phyloP scores from a whole-genome alignment of 176 grass and related monocot species.

The Areca catechu region DNA sequence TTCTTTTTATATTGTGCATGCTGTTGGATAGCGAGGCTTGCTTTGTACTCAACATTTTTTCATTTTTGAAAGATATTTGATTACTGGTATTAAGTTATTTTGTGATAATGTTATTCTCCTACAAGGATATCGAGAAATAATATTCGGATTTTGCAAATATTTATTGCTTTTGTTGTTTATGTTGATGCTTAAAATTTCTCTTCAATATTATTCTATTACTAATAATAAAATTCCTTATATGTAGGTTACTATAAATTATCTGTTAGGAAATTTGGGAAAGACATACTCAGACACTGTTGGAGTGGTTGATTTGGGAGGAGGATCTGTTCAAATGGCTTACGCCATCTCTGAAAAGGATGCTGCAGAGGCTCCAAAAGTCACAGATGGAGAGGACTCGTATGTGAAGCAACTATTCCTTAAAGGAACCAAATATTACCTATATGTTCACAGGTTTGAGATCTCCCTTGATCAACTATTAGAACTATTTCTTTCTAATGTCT shows the following conservation, averaged over 20 bases:
- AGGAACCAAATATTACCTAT: slow-evolving; percentile 35
- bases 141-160: too few relatives aligned
- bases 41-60: too few relatives aligned
- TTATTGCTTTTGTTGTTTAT: too few relatives aligned
- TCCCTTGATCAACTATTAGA: background rate
- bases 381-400: slow-evolving; percentile 21
- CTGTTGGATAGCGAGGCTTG: too few relatives aligned
- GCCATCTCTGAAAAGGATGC: slow-evolving; percentile 30
- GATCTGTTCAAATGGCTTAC: slow-evolving; percentile 43
- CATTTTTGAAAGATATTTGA: too few relatives aligned
- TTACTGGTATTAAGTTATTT: too few relatives aligned
- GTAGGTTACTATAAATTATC: slow-evolving; percentile 50
- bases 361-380: slow-evolving; percentile 14
- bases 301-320: slow-evolving; percentile 38
- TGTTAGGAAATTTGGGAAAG: slow-evolving; percentile 26
- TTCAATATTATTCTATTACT: background rate
- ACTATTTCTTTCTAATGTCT: background rate
- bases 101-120: too few relatives aligned
- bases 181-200: background rate
- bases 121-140: too few relatives aligned
- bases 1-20: too few relatives aligned
- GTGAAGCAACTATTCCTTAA: slow-evolving; percentile 27
- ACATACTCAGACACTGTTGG: slow-evolving; percentile 33
- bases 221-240: background rate
- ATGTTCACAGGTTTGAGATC: slow-evolving; percentile 34